phyloP scores from a whole-genome alignment of 1,139 yeast genomes.

The Hansenula lynferdii region DNA sequence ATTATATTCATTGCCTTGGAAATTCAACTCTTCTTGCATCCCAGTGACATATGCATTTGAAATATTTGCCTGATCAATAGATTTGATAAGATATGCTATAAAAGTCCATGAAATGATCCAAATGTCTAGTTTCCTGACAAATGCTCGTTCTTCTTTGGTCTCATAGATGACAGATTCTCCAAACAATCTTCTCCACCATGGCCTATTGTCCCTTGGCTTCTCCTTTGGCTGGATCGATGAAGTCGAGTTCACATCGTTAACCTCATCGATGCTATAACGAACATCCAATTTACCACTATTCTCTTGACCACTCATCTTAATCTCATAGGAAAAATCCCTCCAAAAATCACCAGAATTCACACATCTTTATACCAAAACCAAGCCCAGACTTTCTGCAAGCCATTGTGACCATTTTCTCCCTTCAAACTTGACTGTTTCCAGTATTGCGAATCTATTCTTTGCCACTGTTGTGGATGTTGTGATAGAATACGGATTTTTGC shows the following conservation, averaged over 20 bases:
- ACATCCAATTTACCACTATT: too few relatives aligned
- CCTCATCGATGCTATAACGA: too few relatives aligned
- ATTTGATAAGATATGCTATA: conserved; percentile 36
- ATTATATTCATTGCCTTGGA: conserved; percentile 62
- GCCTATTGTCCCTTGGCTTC: neutral
- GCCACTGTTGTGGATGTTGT: too few relatives aligned
- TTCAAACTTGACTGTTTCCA: too few relatives aligned
- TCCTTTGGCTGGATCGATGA: neutral
- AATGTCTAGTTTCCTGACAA: conserved; percentile 41
- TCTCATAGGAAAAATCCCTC: too few relatives aligned
- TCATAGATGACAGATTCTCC: conserved; percentile 7
- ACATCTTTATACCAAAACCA: too few relatives aligned
- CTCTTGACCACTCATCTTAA: too few relatives aligned
- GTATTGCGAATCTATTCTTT: too few relatives aligned
- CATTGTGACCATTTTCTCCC: too few relatives aligned
- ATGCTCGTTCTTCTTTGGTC: conserved; percentile 7
- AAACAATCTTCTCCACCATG: conserved; percentile 8
- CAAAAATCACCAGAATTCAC: too few relatives aligned
- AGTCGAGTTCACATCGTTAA: neutral
- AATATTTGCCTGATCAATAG: conserved; percentile 14
- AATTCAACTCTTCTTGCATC: conserved; percentile 50
- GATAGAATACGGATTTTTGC: too few relatives aligned
- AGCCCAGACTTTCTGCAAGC: too few relatives aligned
- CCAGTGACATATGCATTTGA: conserved; percentile 68
- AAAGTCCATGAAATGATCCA: conserved; percentile 34